These are phyloP conservation scores for Apiospora aurea DNA, from an alignment of 2,329 filamentous ascomycete species.

Conservation along the genomic window DNA sequence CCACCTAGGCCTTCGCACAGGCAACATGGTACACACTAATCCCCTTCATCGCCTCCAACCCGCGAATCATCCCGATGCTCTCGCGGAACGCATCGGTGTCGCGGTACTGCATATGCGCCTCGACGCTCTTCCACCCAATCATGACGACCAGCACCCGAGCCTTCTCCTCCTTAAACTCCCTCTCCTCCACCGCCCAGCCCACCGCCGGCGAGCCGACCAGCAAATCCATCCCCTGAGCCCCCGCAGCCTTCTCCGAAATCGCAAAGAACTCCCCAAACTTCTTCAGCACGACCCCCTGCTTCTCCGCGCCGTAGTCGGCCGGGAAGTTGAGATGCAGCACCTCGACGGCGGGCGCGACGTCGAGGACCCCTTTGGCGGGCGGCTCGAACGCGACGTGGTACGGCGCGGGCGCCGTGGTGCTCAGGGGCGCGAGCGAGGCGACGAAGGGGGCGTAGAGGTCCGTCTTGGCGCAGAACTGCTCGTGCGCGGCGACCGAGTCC, in stretches of 20 bases:
- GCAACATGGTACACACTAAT: background rate
- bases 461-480: background rate
- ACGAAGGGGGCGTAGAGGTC: background rate
- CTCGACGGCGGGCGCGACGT: constrained; percentile 12
- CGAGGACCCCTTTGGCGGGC: background rate
- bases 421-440: background rate
- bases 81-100: constrained; percentile 6
- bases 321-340: background rate
- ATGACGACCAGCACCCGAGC: background rate
- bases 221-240: background rate
- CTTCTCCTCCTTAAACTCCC: background rate
- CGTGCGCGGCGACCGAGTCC: constrained; percentile 10
- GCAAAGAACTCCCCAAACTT: background rate
- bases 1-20: background rate
- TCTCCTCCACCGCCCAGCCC: constrained; percentile 14
- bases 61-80: background rate
- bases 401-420: background rate
- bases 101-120: constrained; percentile 16
- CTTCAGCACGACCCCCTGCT: background rate
- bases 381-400: constrained; percentile 17
- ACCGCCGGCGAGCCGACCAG: background rate
- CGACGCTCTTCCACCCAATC: constrained; percentile 15
- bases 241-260: background rate
- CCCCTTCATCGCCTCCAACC: constrained; percentile 6
- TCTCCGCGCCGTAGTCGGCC: background rate